Evolutionary conservation across 805 yeast genomes (phyloP).

Genomic region (Starmerella stigmatis): DNA sequence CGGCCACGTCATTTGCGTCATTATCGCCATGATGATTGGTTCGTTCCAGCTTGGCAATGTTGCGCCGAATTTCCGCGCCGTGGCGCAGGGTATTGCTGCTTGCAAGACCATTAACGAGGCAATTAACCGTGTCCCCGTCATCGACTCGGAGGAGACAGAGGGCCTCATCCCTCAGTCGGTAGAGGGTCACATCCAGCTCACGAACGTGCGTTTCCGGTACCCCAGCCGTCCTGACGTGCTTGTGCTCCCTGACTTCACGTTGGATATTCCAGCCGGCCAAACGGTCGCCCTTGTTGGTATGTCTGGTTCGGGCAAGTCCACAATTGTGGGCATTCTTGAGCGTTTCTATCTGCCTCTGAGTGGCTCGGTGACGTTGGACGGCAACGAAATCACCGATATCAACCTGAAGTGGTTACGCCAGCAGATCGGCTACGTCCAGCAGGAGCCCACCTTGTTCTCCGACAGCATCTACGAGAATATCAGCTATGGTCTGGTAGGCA

Average conservation of each 20-base stretch:
- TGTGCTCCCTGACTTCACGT: conserved; percentile 64
- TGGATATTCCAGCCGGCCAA: conserved; percentile 75
- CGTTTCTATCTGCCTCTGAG: conserved; percentile 72
- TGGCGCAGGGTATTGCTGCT: conserved; percentile 35
- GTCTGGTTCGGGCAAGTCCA: conserved; percentile 91
- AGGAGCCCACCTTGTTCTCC: conserved; percentile 88
- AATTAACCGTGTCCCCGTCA: conserved; percentile 35
- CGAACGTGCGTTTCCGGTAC: conserved; percentile 82
- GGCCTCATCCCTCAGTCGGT: conserved; percentile 26
- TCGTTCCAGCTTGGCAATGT: conserved; percentile 35
- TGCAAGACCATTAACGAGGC: conserved; percentile 35
- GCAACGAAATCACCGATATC: conserved; percentile 64
- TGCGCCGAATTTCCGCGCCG: conserved; percentile 34
- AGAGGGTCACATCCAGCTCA: conserved; percentile 63
- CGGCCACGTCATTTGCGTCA: conserved; percentile 32
- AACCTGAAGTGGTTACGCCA: conserved; percentile 65
- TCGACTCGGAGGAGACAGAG: conserved; percentile 29
- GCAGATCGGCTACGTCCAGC: conserved; percentile 83
- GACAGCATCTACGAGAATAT: conserved; percentile 81
- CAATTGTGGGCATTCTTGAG: conserved; percentile 72
- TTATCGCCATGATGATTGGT: conserved; percentile 36
- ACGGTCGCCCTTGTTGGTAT: conserved; percentile 95
- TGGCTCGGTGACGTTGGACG: conserved; percentile 73
- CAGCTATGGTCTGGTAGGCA: conserved; percentile 69
- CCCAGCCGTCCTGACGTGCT: conserved; percentile 68